These are phyloP conservation scores for Neopestalotiopsis sp. DNA, from an alignment of 2,329 filamentous ascomycete species.

Conservation along the genomic window DNA sequence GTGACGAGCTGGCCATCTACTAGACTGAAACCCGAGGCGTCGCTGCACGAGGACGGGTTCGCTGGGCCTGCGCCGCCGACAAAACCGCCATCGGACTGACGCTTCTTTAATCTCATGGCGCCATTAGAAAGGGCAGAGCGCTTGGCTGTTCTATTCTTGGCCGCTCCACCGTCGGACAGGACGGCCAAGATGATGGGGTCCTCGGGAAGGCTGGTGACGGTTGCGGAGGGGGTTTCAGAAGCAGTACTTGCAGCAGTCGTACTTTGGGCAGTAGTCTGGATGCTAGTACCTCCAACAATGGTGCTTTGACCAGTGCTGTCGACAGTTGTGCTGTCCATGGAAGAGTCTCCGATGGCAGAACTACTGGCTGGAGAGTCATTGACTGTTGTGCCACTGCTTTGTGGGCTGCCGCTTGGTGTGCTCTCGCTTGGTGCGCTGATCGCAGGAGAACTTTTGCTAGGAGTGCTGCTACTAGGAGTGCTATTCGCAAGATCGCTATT, in stretches of 20 bases:
- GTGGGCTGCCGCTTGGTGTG: too few species aligned
- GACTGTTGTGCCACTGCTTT: too few species aligned
- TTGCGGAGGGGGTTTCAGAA: neutral
- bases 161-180: neutral
- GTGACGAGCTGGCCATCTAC: conserved; percentile 20
- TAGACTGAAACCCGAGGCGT: conserved; percentile 22
- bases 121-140: neutral
- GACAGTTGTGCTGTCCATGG: neutral
- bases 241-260: neutral
- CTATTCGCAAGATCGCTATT: too few species aligned
- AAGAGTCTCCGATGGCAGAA: neutral
- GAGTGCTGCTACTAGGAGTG: neutral
- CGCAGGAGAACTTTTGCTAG: neutral
- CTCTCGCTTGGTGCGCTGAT: neutral
- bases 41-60: conserved; percentile 21
- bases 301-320: neutral
- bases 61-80: conserved; percentile 21
- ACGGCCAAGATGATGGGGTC: neutral
- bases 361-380: neutral
- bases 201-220: neutral
- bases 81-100: conserved; percentile 19
- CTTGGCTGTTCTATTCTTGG: neutral
- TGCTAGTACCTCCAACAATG: too few species aligned
- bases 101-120: neutral
- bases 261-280: neutral